Evolutionary conservation across 495 filamentous ascomycete species (phyloP).

Genomic region (Trichoderma virens): DNA sequence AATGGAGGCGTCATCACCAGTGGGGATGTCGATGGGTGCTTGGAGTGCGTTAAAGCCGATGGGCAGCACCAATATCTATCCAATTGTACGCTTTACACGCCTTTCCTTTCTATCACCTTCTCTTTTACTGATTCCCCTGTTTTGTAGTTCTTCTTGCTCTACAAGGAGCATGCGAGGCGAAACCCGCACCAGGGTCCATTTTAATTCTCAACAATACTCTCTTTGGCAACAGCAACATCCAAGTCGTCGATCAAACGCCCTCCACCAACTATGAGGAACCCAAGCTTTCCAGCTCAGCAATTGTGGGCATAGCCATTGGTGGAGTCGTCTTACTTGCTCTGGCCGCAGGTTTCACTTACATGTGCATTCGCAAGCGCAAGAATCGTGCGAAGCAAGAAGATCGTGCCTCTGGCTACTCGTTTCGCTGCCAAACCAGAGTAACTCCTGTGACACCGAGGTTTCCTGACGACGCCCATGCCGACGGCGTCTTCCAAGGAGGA

Average conservation of each 20-base stretch:
- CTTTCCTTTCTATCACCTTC: neutral
- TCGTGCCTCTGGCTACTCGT: conserved; percentile 35
- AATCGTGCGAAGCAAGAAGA: conserved; percentile 27
- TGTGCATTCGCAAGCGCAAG: conserved; percentile 31
- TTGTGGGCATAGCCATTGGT: conserved; percentile 30
- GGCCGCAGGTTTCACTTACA: conserved; percentile 24
- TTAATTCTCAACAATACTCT: conserved; percentile 40
- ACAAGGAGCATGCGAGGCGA: conserved; percentile 41
- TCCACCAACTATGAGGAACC: conserved; percentile 13
- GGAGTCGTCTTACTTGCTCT: conserved; percentile 24
- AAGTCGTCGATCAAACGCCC: conserved; percentile 31
- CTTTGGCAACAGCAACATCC: conserved; percentile 34
- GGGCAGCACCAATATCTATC: conserved; percentile 30
- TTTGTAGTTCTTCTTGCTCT: conserved; percentile 35
- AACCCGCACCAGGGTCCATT: conserved; percentile 30
- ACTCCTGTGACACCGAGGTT: conserved; percentile 30
- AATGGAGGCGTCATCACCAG: conserved; percentile 23
- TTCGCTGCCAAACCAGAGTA: conserved; percentile 41
- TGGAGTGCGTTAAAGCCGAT: conserved; percentile 30
- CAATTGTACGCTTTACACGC: conserved; percentile 25
- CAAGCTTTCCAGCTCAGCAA: conserved; percentile 22
- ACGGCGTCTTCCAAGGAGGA: conserved; percentile 13
- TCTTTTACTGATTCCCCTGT: conserved; percentile 15
- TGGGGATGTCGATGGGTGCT: conserved; percentile 24
- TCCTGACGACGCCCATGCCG: conserved; percentile 10